These are phyloP conservation scores for Cornus kousa DNA, from an alignment of 148 eudicot species.

Conservation along the genomic window DNA sequence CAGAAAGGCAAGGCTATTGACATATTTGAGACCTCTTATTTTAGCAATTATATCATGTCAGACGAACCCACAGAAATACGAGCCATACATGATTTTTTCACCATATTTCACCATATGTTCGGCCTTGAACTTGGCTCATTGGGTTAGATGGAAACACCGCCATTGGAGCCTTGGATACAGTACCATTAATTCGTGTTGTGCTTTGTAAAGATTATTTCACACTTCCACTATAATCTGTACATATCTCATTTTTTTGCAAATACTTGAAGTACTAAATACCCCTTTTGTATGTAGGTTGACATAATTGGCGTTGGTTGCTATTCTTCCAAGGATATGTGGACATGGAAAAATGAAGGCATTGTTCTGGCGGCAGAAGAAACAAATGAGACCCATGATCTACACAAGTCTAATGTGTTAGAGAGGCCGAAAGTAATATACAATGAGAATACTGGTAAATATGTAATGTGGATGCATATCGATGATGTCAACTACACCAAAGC, in stretches of 20 bases:
- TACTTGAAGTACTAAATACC: background rate
- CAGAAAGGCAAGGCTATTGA: background rate
- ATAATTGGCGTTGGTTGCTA: conserved; percentile 94
- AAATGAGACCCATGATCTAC: conserved; percentile 83
- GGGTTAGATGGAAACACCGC: background rate
- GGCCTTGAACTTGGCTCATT: background rate
- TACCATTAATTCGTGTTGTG: background rate
- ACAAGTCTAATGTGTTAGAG: conserved; percentile 87
- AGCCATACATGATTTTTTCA: too few species aligned
- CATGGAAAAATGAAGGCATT: conserved; percentile 93
- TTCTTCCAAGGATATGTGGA: conserved; percentile 96
- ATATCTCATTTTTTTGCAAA: background rate
- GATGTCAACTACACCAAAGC: conserved; percentile 92
- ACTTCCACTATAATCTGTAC: background rate
- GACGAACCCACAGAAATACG: background rate
- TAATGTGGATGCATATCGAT: conserved; percentile 99
- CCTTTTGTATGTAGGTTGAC: conserved; percentile 58
- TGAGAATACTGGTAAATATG: conserved; percentile 63
- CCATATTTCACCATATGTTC: background rate
- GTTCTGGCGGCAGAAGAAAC: conserved; percentile 79
- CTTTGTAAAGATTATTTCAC: background rate
- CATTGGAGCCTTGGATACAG: background rate
- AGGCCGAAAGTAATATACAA: conserved; percentile 93
- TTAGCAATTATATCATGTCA: background rate
- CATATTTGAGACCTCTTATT: background rate